phyloP scores from a whole-genome alignment of 345 rosid species.

The Linum trigynum region DNA sequence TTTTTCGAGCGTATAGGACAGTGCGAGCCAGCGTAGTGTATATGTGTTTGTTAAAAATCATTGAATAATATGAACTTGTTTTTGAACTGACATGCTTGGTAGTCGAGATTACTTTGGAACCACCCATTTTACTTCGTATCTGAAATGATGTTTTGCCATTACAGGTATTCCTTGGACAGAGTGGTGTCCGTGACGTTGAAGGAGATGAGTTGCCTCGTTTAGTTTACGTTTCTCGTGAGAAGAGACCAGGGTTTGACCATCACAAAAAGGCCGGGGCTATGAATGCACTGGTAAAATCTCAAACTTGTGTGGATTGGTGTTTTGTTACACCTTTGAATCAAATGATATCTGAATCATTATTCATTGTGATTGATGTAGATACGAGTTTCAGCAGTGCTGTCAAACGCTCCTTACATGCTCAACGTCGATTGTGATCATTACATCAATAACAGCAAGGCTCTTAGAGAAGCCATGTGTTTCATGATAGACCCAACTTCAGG shows the following conservation, averaged over 20 bases:
- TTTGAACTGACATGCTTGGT: no score
- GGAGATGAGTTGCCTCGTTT: constrained; percentile 81
- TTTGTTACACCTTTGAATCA: constrained; percentile 3
- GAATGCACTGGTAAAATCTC: constrained; percentile 62
- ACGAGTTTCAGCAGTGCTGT: constrained; percentile 87
- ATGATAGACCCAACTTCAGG: constrained; percentile 91
- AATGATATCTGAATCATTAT: not conserved
- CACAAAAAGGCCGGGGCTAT: constrained; percentile 48
- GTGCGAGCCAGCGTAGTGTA: no score
- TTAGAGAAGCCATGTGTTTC: no score
- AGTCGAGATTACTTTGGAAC: no score
- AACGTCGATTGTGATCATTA: no score
- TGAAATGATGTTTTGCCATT: not conserved
- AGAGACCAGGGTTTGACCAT: no score
- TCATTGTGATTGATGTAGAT: constrained; percentile 31
- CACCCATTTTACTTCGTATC: no score
- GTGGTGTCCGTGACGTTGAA: constrained; percentile 27
- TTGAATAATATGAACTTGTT: no score
- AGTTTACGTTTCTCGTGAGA: constrained; percentile 18
- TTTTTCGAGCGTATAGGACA: no score
- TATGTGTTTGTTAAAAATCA: no score
- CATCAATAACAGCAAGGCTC: no score
- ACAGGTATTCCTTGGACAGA: constrained; percentile 77
- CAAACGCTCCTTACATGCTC: constrained; percentile 80
- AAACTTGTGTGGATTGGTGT: not conserved